phyloP scores from a whole-genome alignment of 805 yeast genomes.

The Hanseniaspora guilliermondii region DNA sequence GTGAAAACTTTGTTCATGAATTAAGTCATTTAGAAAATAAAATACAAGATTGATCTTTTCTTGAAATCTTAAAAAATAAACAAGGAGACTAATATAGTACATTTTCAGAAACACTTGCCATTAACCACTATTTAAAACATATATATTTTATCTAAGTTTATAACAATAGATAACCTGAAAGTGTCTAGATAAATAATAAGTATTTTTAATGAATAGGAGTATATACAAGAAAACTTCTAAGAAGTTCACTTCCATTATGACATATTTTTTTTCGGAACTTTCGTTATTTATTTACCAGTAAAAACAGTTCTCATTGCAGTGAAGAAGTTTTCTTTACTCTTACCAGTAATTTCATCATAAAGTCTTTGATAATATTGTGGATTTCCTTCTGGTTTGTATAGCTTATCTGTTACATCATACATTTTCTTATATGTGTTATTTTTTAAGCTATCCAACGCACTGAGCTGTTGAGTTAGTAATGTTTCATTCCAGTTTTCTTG shows the following conservation, averaged over 20 bases:
- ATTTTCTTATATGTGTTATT: constrained; percentile 51
- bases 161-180: neutral
- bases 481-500: constrained; percentile 41
- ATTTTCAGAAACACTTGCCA: too few species aligned
- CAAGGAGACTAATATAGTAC: too few species aligned
- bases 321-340: constrained; percentile 50
- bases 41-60: constrained; percentile 8
- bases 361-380: constrained; percentile 66
- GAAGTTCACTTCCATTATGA: neutral
- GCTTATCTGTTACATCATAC: constrained; percentile 52
- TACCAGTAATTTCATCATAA: constrained; percentile 56
- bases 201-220: neutral
- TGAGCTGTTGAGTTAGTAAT: constrained; percentile 40
- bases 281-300: constrained; percentile 52
- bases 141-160: neutral
- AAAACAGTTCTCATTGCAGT: constrained; percentile 63
- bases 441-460: constrained; percentile 43
- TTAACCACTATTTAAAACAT: neutral
- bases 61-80: too few species aligned
- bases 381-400: constrained; percentile 72
- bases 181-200: neutral
- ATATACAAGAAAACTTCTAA: neutral
- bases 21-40: constrained; percentile 35
- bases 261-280: neutral
- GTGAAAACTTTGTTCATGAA: constrained; percentile 87